phyloP scores from a whole-genome alignment of 192 early-diverging fungal species.

The Phycomyces nitens region DNA sequence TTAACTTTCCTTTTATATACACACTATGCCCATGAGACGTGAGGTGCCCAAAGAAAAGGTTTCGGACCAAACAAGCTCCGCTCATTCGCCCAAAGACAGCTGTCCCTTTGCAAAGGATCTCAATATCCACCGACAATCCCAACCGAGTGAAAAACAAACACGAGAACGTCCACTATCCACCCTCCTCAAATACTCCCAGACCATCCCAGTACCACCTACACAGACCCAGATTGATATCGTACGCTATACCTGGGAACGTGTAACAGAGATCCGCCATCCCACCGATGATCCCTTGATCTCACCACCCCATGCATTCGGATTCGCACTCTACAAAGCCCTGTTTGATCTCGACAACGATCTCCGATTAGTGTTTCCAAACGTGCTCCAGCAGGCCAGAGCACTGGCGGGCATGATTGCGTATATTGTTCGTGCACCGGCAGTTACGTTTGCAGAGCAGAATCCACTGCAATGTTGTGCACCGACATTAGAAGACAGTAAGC shows the following conservation, averaged over 20 bases:
- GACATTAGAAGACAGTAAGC: neutral
- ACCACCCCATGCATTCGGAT: conserved; percentile 22
- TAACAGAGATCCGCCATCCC: conserved; percentile 11
- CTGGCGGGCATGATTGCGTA: conserved; percentile 27
- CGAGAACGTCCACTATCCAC: no score
- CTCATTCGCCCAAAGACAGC: neutral
- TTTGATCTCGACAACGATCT: conserved; percentile 25
- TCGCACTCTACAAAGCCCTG: conserved; percentile 20
- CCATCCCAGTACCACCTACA: conserved; percentile 11
- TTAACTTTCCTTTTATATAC: neutral
- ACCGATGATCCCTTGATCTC: conserved; percentile 14
- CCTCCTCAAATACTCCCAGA: neutral
- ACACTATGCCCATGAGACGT: neutral
- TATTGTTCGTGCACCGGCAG: conserved; percentile 11
- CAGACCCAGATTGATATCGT: conserved; percentile 22
- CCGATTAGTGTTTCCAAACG: conserved; percentile 13
- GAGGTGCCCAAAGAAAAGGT: no score
- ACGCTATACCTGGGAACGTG: conserved; percentile 13
- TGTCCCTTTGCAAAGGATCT: no score
- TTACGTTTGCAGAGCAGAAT: neutral
- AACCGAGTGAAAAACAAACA: no score
- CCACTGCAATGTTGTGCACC: neutral
- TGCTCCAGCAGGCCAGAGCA: conserved; percentile 29
- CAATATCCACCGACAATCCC: no score
- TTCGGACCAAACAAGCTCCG: neutral